Percentiles rank a stretch among this genome's conserved stretches.
These are phyloP conservation scores for Backusella luteola DNA, from an alignment of 192 early-diverging fungal species.

Conservation along the genomic window DNA sequence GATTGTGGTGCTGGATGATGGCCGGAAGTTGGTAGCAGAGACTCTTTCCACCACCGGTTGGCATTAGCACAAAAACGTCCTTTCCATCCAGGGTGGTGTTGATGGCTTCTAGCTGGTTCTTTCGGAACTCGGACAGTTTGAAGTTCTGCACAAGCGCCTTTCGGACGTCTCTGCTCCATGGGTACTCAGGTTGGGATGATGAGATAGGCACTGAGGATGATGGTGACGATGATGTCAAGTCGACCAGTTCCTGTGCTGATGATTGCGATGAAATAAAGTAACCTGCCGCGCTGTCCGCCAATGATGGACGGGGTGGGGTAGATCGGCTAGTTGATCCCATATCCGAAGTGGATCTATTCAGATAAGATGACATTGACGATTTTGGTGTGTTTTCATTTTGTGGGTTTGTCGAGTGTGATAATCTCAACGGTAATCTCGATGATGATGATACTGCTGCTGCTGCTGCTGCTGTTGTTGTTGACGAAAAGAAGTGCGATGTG, in stretches of 20 bases:
- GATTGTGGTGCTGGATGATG: conserved; percentile 16
- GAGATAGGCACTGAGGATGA: not conserved
- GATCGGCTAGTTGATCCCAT: not conserved
- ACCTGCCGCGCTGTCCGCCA: not conserved
- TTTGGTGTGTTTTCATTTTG: not conserved
- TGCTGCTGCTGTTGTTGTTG: not conserved
- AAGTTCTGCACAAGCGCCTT: conserved; percentile 70
- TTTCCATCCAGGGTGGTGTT: conserved; percentile 79
- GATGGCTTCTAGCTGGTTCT: conserved; percentile 87
- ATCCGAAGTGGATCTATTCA: not conserved
- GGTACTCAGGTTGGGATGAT: not conserved
- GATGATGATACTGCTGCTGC: not conserved
- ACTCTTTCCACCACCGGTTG: conserved; percentile 95
- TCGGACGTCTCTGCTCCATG: conserved; percentile 42
- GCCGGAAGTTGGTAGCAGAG: conserved; percentile 75
- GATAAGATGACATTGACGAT: not conserved
- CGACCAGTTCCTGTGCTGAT: not conserved
- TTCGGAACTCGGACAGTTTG: conserved; percentile 72
- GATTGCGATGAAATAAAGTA: not conserved
- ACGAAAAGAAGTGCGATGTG: not conserved
- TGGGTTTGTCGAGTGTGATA: not conserved
- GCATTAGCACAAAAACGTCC: conserved; percentile 97
- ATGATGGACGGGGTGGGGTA: not conserved
- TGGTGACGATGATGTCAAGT: not conserved
- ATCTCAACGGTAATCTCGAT: not conserved